Percentiles rank a stretch among this genome's conserved stretches.
Conservation (phyloP, 192 early-diverging fungal species). For the Coemansia sp. region DNA sequence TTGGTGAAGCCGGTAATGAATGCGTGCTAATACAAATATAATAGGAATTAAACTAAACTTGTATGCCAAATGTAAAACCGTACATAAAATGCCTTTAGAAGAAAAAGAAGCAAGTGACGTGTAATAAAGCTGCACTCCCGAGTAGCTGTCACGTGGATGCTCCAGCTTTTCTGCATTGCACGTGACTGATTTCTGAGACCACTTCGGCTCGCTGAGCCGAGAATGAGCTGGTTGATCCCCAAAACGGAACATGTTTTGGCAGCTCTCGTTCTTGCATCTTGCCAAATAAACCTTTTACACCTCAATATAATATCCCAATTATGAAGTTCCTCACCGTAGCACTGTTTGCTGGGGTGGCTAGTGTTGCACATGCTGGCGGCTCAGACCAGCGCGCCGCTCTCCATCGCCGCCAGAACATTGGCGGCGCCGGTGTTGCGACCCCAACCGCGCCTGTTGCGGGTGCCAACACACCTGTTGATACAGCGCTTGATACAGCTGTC, state of each 20-base stretch:
- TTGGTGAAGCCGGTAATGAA: background rate
- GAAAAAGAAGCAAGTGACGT: slow-evolving; percentile 4
- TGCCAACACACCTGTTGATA: background rate
- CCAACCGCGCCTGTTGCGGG: background rate
- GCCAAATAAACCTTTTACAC: background rate
- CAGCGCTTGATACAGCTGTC: background rate
- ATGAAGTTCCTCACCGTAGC: slow-evolving; percentile 4
- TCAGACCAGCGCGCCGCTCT: background rate
- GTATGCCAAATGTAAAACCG: slow-evolving; percentile 5
- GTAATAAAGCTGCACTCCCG: slow-evolving; percentile 3
- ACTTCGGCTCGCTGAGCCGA: slow-evolving; percentile 4
- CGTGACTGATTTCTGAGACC: slow-evolving; percentile 10
- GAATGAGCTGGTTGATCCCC: background rate
- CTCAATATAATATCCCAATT: background rate
- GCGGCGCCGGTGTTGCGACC: background rate
- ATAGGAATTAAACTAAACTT: slow-evolving; percentile 7
- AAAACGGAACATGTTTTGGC: background rate
- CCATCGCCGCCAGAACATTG: slow-evolving; percentile 5
- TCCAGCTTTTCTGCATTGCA: slow-evolving; percentile 7
- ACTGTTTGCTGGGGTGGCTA: background rate
- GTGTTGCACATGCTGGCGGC: background rate
- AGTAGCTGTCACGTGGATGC: slow-evolving; percentile 14
- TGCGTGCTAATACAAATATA: background rate
- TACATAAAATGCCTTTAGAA: slow-evolving; percentile 3
- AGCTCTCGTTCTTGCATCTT: background rate